phyloP scores from a whole-genome alignment of 352 stramenopile species.

The Thalassiosira delicatula region DNA sequence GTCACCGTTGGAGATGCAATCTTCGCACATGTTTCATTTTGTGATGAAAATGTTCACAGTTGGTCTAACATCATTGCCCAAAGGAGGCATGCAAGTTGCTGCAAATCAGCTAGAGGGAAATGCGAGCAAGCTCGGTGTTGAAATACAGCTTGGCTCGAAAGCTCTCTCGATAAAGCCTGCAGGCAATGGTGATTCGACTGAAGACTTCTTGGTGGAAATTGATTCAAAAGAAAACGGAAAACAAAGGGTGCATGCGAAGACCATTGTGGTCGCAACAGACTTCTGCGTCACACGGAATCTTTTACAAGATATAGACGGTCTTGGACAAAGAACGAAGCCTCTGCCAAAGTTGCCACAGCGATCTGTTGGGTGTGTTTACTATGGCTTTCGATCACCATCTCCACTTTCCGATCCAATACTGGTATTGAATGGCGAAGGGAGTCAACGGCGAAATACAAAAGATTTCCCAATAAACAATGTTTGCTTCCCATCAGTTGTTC shows the following conservation, averaged over 20 bases:
- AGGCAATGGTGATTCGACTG: conserved; percentile 10
- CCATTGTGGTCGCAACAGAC: conserved; percentile 78
- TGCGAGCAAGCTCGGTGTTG: conserved; percentile 58
- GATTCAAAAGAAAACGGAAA: conserved; percentile 35
- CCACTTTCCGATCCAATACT: too few relatives aligned
- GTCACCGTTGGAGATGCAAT: conserved; percentile 82
- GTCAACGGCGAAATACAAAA: conserved; percentile 52
- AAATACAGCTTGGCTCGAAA: conserved; percentile 61
- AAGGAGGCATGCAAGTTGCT: conserved; percentile 83
- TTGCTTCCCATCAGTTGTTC: conserved; percentile 84
- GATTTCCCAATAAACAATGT: conserved; percentile 82
- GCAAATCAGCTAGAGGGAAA: conserved; percentile 79
- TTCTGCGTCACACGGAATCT: conserved; percentile 59
- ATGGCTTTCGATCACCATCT: too few relatives aligned
- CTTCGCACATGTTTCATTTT: conserved; percentile 87
- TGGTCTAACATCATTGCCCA: conserved; percentile 80
- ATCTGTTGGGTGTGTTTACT: too few relatives aligned
- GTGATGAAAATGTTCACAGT: conserved; percentile 87
- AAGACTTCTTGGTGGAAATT: conserved; percentile 46
- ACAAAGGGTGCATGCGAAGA: conserved; percentile 51
- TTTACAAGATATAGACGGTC: conserved; percentile 64
- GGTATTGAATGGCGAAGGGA: too few relatives aligned
- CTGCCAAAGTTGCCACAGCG: conserved; percentile 53
- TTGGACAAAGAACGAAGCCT: conserved; percentile 44
- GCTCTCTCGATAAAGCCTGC: conserved; percentile 24